phyloP scores from a whole-genome alignment of 352 stramenopile genomes.

The Phytopythium kandeliae region DNA sequence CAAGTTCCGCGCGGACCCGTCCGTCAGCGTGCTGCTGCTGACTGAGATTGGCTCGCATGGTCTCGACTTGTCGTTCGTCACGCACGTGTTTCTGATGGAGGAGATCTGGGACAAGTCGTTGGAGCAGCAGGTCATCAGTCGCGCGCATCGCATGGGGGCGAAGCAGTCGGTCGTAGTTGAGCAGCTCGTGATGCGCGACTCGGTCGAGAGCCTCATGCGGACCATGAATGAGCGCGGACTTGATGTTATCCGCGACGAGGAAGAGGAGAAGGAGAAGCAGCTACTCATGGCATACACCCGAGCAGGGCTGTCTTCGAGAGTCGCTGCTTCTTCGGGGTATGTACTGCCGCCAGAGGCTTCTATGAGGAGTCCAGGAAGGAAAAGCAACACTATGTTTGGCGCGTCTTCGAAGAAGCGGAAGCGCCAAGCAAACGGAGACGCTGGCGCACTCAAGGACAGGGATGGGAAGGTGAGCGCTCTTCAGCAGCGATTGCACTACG shows the following conservation, averaged over 20 bases:
- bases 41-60: slow-evolving; percentile 93
- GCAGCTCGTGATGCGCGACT: slow-evolving; percentile 85
- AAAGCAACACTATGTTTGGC: not conserved
- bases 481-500: slow-evolving; percentile 39
- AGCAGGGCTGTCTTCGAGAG: not conserved
- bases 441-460: slow-evolving; percentile 16
- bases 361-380: not conserved
- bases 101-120: slow-evolving; percentile 96
- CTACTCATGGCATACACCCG: not conserved
- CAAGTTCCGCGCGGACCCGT: slow-evolving; percentile 49
- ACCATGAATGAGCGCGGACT: slow-evolving; percentile 29
- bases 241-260: not conserved
- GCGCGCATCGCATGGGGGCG: slow-evolving; percentile 95
- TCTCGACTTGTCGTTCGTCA: slow-evolving; percentile 97
- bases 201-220: slow-evolving; percentile 75
- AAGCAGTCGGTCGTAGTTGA: slow-evolving; percentile 91
- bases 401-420: slow-evolving; percentile 24
- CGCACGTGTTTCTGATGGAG: slow-evolving; percentile 97
- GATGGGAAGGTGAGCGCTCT: slow-evolving; percentile 27
- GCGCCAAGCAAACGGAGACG: slow-evolving; percentile 7
- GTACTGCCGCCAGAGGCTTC: not conserved
- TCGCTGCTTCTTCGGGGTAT: not conserved
- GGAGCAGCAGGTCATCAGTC: slow-evolving; percentile 93
- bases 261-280: not conserved
- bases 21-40: slow-evolving; percentile 91